Evolutionary conservation across 306 rosid species (phyloP).

Genomic region (Echinosophora koreensis): DNA sequence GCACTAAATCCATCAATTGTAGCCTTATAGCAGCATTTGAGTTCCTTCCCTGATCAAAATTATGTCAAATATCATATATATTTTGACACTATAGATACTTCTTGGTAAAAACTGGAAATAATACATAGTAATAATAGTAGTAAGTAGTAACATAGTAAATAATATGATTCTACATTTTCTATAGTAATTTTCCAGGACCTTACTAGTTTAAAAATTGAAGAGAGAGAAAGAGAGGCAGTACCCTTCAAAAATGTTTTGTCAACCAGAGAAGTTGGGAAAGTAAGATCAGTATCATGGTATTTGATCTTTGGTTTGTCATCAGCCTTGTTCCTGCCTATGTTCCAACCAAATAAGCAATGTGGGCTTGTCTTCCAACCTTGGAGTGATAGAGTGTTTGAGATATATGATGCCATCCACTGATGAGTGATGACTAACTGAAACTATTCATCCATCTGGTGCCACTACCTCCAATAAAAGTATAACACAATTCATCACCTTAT

Average conservation of each 20-base stretch:
- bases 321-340: conserved; percentile 55
- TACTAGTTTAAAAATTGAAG: neutral
- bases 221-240: conserved; percentile 47
- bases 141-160: too few relatives aligned
- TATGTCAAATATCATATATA: neutral
- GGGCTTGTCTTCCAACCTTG: conserved; percentile 57
- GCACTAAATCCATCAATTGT: conserved; percentile 87
- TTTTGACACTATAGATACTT: neutral
- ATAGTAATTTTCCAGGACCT: neutral
- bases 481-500: conserved; percentile 42
- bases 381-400: conserved; percentile 52
- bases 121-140: neutral
- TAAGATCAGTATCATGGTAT: conserved; percentile 80
- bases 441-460: conserved; percentile 1
- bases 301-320: conserved; percentile 60
- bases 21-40: conserved; percentile 89
- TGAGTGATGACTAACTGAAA: conserved; percentile 17
- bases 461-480: conserved; percentile 36
- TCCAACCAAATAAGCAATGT: conserved; percentile 77
- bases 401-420: conserved; percentile 63
- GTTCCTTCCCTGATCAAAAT: conserved; percentile 73
- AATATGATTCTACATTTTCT: neutral
- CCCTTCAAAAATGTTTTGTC: conserved; percentile 78
- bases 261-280: conserved; percentile 73
- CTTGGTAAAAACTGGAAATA: neutral